Evolutionary conservation across 2,329 filamentous ascomycete species (phyloP), one percentile per base, ranked within the genome.

Genomic region (Ophiostoma piceae): DNA sequence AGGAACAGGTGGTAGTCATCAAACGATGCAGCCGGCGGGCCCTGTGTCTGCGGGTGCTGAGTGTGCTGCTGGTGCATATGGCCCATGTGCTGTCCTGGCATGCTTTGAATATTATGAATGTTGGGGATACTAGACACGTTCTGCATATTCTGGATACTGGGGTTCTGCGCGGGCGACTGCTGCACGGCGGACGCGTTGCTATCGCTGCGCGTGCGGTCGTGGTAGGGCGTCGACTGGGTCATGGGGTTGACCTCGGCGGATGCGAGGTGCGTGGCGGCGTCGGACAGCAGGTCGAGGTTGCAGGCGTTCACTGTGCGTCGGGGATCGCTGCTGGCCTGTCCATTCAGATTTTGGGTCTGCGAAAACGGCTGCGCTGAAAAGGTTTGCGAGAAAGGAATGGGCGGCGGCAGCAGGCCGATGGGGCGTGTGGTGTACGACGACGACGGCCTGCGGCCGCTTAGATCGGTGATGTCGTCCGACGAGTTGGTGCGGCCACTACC

Each of bases 1-100:
- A 88, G 77, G 71, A 88, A 87, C 14, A 87, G 76, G 71, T 87
- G 85, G 72, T 87, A 87, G 73, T 86, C 84, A 70, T 87, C 84
- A 71, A 85, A 84, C 0, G 78, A 75, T 1, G 82, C 76, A 2
- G 77, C 75, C 3, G 79, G 78, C 0, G 78, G 77, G 1, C 35
- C 35, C 5, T 35, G 35, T 35, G 35, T 35, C 67, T 81, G 80
- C 9, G 78, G 77, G 1, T 78, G 74, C 66, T 81, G 66, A 12
- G 26, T 1, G 16, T 54, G 66, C 12, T 54, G 66, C 2, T n/a
- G 86, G 82, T 67, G 66, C 41, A 22, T 19, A 39, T 65, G 62
- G 29, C 39, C 41, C 12, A 11, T 12, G 14, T 67, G 66, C 1
- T 54, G 66, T 2, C 14, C 41, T 3, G 47, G 65, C 12, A n/a